Percentiles rank a stretch among this genome's conserved stretches.
Conservation (phyloP, 768 basidiomycete species). For the Leccinum longicurvipes region DNA sequence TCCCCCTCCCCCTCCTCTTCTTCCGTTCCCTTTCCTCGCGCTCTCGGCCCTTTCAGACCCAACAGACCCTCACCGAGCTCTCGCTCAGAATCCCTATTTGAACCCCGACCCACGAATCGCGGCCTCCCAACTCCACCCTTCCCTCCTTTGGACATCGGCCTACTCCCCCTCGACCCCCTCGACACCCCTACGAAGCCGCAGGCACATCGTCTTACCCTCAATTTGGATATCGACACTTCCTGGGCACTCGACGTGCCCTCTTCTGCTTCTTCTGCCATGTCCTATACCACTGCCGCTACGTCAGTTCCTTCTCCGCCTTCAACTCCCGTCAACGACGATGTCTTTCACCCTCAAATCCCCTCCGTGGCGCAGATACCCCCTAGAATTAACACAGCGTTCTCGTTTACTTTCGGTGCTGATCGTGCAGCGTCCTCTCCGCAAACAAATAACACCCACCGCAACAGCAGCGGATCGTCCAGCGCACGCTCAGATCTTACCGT, state of each 20-base stretch:
- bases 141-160: slow-evolving; percentile 12
- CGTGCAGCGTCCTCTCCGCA: slow-evolving; percentile 3
- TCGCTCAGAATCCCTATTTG: slow-evolving; percentile 16
- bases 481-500: slow-evolving; percentile 23
- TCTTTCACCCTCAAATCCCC: slow-evolving; percentile 5
- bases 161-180: slow-evolving; percentile 5
- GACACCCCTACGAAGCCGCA: slow-evolving; percentile 7
- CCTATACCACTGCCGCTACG: slow-evolving; percentile 19
- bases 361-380: slow-evolving; percentile 3
- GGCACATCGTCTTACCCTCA: slow-evolving; percentile 18
- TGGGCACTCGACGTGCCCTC: slow-evolving; percentile 14
- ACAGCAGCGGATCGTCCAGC: slow-evolving; percentile 13
- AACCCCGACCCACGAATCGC: slow-evolving; percentile 14
- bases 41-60: slow-evolving; percentile 3
- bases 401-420: slow-evolving; percentile 14
- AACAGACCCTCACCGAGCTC: slow-evolving; percentile 7
- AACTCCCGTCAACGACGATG: slow-evolving; percentile 12
- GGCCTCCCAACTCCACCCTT: not conserved
- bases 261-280: slow-evolving; percentile 21
- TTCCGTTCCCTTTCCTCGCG: slow-evolving; percentile 20
- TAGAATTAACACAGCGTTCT: not conserved
- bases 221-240: slow-evolving; percentile 21
- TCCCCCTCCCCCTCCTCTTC: slow-evolving; percentile 9
- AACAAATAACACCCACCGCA: not conserved
- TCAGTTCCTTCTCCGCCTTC: slow-evolving; percentile 8